phyloP scores from a whole-genome alignment of 1,284 basidiomycete species.

The Leccinum laetum region DNA sequence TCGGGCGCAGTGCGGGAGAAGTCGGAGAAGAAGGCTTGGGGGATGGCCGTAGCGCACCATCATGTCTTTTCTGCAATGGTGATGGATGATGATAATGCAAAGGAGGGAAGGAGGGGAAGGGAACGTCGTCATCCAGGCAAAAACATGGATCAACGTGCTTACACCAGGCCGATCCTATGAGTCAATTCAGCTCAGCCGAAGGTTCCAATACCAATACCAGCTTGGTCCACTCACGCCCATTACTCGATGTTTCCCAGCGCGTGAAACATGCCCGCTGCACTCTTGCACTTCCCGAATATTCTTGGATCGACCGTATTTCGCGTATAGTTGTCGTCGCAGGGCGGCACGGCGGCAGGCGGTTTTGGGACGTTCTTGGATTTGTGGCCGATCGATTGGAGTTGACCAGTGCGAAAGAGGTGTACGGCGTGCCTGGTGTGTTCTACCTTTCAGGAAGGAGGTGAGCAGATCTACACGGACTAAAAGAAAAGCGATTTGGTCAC shows the following conservation, averaged over 20 bases:
- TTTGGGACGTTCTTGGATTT: not conserved
- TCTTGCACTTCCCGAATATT: not conserved
- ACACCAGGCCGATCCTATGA: not conserved
- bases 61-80: not conserved
- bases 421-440: not conserved
- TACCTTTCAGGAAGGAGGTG: not conserved
- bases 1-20: not conserved
- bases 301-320: not conserved
- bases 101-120: not conserved
- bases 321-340: not conserved
- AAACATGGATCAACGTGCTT: not conserved
- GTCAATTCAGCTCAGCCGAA: not conserved
- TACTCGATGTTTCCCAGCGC: slow-evolving; percentile 1
- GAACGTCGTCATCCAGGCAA: too few species aligned
- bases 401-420: not conserved
- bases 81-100: not conserved
- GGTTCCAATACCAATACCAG: not conserved
- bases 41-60: not conserved
- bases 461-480: not conserved
- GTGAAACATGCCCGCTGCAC: not conserved
- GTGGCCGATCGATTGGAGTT: not conserved
- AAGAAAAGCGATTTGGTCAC: not conserved
- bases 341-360: not conserved
- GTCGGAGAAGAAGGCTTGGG: slow-evolving; percentile 1
- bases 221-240: not conserved